Conservation (phyloP, 306 rosid species). For the Cajanus cajan region DNA sequence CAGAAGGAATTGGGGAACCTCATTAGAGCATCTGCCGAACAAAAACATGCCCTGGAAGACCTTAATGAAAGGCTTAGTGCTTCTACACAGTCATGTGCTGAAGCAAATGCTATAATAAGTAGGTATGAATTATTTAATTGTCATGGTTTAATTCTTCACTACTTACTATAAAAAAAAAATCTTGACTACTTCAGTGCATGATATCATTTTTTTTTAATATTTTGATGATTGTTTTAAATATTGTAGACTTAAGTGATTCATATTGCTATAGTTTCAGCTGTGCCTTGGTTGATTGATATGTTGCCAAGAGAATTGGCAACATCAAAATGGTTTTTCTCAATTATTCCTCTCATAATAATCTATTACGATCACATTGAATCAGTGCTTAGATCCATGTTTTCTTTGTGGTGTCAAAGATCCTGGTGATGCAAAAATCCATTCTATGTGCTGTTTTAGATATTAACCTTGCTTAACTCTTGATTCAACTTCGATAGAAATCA, state of each 20-base stretch:
- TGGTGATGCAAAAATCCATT: conserved; percentile 2
- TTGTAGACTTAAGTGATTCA: conserved; percentile 10
- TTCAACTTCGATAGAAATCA: not conserved
- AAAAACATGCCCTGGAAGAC: conserved; percentile 75
- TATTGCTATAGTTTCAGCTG: conserved; percentile 14
- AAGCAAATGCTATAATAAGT: conserved; percentile 79
- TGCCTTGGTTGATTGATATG: not conserved
- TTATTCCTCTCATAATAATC: not conserved
- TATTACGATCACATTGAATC: not conserved
- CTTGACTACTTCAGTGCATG: not conserved
- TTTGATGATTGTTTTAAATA: conserved; percentile 22
- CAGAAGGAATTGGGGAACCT: conserved; percentile 70
- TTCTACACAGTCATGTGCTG: conserved; percentile 78
- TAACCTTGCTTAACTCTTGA: not conserved
- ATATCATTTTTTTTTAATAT: not conserved
- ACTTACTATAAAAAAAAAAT: not conserved
- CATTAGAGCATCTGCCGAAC: conserved; percentile 63
- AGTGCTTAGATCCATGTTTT: not conserved
- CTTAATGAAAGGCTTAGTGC: conserved; percentile 78
- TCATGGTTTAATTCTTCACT: not conserved
- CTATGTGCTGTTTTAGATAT: not conserved
- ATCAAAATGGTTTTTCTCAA: not conserved
- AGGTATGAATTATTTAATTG: conserved; percentile 50
- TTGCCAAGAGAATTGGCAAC: not conserved
- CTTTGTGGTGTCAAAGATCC: not conserved